Percentiles rank a stretch among this genome's conserved stretches.
Conservation (phyloP, 2,329 filamentous ascomycete genomes). For the Hymenoscyphus fructigenus region DNA sequence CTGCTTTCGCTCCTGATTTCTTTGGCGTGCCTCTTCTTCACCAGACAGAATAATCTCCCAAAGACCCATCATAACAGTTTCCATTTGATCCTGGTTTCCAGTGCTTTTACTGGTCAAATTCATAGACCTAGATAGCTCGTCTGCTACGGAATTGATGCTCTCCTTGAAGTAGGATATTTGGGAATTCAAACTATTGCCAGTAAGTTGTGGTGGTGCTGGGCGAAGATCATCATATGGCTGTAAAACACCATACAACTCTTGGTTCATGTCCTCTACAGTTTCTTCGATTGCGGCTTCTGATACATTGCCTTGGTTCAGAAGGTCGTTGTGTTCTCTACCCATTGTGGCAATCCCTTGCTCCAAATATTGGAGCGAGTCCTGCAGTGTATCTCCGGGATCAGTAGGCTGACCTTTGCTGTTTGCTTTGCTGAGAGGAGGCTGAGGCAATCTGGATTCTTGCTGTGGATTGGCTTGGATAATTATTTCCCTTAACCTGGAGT, state of each 20-base stretch:
- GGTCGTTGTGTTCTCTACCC: constrained; percentile 49
- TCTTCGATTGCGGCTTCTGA: constrained; percentile 42
- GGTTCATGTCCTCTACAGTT: constrained; percentile 62
- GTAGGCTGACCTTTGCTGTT: constrained; percentile 42
- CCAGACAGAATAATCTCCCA: constrained; percentile 52
- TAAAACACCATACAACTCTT: constrained; percentile 61
- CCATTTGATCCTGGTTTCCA: constrained; percentile 51
- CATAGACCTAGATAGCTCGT: constrained; percentile 28
- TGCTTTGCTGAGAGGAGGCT: constrained; percentile 38
- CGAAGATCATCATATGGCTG: constrained; percentile 48
- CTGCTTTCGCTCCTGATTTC: constrained; percentile 53
- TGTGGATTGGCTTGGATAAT: constrained; percentile 62
- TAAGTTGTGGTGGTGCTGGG: constrained; percentile 57
- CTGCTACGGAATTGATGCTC: constrained; percentile 52
- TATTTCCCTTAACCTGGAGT: constrained; percentile 63
- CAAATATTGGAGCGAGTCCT: constrained; percentile 67
- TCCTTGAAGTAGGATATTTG: constrained; percentile 69
- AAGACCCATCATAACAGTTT: constrained; percentile 48
- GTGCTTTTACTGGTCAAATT: constrained; percentile 22
- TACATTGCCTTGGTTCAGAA: constrained; percentile 23
- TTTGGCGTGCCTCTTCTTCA: constrained; percentile 54
- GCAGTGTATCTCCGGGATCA: constrained; percentile 49
- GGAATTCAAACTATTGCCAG: constrained; percentile 58
- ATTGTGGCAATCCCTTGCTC: constrained; percentile 64
- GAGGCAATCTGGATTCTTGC: constrained; percentile 23